Evolutionary conservation across 169 alveolate species (phyloP), one percentile per base, ranked within the genome.

Genomic region (Plasmodium knowlesi): DNA sequence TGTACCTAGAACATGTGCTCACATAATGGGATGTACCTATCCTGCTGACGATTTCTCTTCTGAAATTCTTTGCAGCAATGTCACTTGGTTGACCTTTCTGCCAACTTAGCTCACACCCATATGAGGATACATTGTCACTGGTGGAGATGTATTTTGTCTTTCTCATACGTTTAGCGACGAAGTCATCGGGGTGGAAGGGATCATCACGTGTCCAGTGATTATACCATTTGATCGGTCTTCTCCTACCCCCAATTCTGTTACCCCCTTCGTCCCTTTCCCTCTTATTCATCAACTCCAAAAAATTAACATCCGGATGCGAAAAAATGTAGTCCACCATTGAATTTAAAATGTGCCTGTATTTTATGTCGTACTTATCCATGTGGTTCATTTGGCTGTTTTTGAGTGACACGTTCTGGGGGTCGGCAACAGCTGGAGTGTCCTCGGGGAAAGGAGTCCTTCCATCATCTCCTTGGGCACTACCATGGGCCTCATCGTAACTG

Each of bases 321-420:
- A 43, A 41, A n/a, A 80, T 41, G 67, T 57, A 22, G 19, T 80
- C 85, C 19, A 80, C 46, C 61, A 80, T 39, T n/a, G 85, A 80
- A 37, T 80, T 80, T 1, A 80, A 80, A n/a, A 80, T 80, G 53
- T 43, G 30, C 32, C 67, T 80, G 67, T 30, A 80, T 1, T 80
- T 80, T 39, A 80, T 41, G 71, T 80, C 34, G 67, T 19, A 80
- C 32, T 80, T 5, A 0, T 5, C 34, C 22, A 34, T 3, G 54
- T 67, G 41, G 2, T 67, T 39, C 76, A n/a, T 67, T 28, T 22
- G 41, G 76, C 39, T n/a, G 3, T 22, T 67, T 67, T 19, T 5
- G n/a, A n/a, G 3, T 5, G 76, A 67, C 76, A 1, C 37, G 76
- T 3, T 25, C n/a, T 37, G 76, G 37, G 37, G 10, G 22, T 50